A percentile compares a stretch with the other conserved stretches of the same genome.
These are phyloP conservation scores for Vitis hybrid DNA, from an alignment of 177 flowering plant genomes.

Conservation along the genomic window DNA sequence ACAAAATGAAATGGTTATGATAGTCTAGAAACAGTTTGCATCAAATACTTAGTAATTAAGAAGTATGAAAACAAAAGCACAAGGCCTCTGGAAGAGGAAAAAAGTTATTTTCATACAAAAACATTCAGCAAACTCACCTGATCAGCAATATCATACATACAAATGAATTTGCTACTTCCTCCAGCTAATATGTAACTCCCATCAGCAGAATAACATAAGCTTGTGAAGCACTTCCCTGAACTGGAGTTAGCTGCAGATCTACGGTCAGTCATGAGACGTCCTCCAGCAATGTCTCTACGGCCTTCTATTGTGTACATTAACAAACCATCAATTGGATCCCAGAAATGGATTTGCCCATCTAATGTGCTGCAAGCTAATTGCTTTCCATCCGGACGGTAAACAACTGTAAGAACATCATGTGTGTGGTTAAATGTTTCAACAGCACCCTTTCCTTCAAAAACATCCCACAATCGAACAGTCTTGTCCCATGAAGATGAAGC, in stretches of 20 bases:
- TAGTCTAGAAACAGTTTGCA: too few species aligned
- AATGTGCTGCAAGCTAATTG: constrained; percentile 92
- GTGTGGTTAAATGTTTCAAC: constrained; percentile 90
- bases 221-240: constrained; percentile 90
- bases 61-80: not conserved
- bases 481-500: constrained; percentile 99
- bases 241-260: constrained; percentile 90
- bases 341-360: constrained; percentile 93
- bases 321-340: constrained; percentile 87
- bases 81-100: not conserved
- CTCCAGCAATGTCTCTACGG: constrained; percentile 94
- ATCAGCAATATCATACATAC: constrained; percentile 97
- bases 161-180: constrained; percentile 90
- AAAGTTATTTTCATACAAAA: not conserved
- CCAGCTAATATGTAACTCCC: constrained; percentile 97
- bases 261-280: constrained; percentile 96
- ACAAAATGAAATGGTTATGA: too few species aligned
- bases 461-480: constrained; percentile 91
- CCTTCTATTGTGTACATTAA: constrained; percentile 96
- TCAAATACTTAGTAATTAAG: too few species aligned
- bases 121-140: constrained; percentile 55
- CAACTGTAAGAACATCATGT: constrained; percentile 94
- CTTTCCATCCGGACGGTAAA: constrained; percentile 97
- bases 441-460: constrained; percentile 88
- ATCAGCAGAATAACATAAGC: constrained; percentile 92